phyloP scores from a whole-genome alignment of 345 rosid species.

The Euphorbia peplus region DNA sequence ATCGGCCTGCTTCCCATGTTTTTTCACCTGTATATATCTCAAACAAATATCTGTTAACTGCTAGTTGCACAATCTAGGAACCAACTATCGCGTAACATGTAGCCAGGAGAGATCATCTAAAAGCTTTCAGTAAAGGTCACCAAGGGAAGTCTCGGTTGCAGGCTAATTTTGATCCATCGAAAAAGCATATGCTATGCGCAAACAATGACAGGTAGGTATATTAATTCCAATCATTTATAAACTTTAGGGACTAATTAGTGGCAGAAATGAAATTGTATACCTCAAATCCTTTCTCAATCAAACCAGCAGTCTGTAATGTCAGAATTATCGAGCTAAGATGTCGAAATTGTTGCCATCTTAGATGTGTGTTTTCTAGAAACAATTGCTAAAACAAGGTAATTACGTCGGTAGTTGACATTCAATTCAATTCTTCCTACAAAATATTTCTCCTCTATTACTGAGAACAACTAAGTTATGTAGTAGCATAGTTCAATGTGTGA shows the following conservation, averaged over 20 bases:
- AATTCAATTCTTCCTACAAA: neutral
- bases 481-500: constrained; percentile 1
- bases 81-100: constrained; percentile 1
- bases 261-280: neutral
- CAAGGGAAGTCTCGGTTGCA: too few relatives aligned
- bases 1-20: constrained; percentile 67
- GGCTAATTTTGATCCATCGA: too few relatives aligned
- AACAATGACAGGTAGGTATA: neutral
- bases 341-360: neutral
- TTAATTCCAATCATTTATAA: constrained; percentile 6
- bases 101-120: neutral
- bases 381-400: neutral
- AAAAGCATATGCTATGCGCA: too few relatives aligned
- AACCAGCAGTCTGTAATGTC: neutral
- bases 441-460: neutral
- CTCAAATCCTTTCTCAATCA: neutral
- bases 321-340: neutral
- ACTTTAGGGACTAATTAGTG: neutral
- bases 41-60: neutral
- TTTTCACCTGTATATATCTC: constrained; percentile 56
- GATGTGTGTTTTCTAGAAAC: neutral
- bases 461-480: neutral
- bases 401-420: neutral
- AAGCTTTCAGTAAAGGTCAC: too few relatives aligned
- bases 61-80: neutral